phyloP scores from a whole-genome alignment of 2,329 filamentous ascomycete genomes.

The Exophiala oligosperma region DNA sequence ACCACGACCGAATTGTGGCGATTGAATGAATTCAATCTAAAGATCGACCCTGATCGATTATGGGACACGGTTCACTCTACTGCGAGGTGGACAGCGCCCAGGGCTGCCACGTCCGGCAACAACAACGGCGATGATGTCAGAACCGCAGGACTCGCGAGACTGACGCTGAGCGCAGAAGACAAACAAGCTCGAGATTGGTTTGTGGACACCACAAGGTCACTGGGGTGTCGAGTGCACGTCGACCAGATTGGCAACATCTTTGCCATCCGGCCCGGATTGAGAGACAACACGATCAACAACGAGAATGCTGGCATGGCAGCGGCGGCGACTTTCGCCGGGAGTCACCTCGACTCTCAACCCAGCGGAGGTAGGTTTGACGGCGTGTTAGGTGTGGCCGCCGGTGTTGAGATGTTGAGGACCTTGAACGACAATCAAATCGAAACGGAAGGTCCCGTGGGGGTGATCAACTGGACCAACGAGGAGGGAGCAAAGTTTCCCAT shows the following conservation, averaged over 20 bases:
- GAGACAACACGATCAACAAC: conserved; percentile 37
- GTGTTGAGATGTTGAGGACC: conserved; percentile 69
- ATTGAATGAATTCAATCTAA: conserved; percentile 5
- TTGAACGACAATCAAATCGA: conserved; percentile 67
- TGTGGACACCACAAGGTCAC: conserved; percentile 57
- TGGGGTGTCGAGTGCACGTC: conserved; percentile 67
- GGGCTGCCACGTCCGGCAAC: not conserved
- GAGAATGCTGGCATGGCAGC: conserved; percentile 31
- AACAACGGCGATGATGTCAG: conserved; percentile 7
- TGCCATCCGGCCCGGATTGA: conserved; percentile 65
- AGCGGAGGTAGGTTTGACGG: conserved; percentile 71
- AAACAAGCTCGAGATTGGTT: conserved; percentile 76
- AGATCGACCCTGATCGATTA: conserved; percentile 15
- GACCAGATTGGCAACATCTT: conserved; percentile 83
- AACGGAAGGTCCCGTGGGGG: conserved; percentile 70
- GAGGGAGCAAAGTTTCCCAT: conserved; percentile 78
- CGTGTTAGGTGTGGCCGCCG: conserved; percentile 71
- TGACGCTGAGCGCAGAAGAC: conserved; percentile 71
- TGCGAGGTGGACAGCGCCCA: conserved; percentile 17
- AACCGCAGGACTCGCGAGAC: conserved; percentile 42
- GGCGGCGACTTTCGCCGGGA: conserved; percentile 38
- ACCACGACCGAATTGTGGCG: conserved; percentile 16
- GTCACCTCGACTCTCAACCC: conserved; percentile 52
- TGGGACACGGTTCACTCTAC: conserved; percentile 25
- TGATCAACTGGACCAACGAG: conserved; percentile 81